Base-by-base conservation (phyloP, 805 yeast species). In the Kodamaea jinghongensis region DNA sequence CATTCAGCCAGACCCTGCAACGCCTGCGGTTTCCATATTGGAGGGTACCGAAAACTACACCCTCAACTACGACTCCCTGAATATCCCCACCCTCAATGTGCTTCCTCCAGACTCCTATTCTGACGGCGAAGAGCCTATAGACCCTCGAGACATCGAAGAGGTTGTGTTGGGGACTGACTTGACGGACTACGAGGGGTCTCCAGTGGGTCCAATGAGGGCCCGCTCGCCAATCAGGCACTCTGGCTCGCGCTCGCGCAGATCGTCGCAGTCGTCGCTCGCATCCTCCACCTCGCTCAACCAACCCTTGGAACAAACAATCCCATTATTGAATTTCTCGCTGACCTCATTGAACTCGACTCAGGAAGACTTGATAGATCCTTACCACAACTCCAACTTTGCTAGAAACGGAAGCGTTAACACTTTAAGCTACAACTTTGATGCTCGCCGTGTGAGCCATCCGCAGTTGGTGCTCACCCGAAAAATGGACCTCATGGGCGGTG, bases 251-350 rank as follows among this genome's bases (percentile, higher is more conserved):
- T 40, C 43, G 2, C 36, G 61, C 14, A 38, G 49, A 20, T 53
- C 56, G 6, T 59, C 63, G 1, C 23, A 12, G 9, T 22, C 23
- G 20, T 51, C 64, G 2, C 28, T 45, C 10, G 34, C 49, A 2
- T 57, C 65, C 9, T 17, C 37, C 7, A 20, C 23, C 5, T 42
- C 41, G 4, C 51, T 60, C 28, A 11, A 45, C 41, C 42, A 17
- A 10, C 55, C 58, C 4, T 36, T 56, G 17, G 67, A 62, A 6
- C 67, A 59, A 41, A 56, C 56, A 3, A 47, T 63, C 15, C 70
- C 69, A 13, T 48, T 64, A 13, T 49, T 64, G 17, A 48, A 45
- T 8, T 43, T 51, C 34, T 62, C 69, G 1, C 49, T 51, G 9
- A 41, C 59, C 7, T 57, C 65, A 2, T 17, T 47, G 14, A 34